Conservation (phyloP, 2,329 filamentous ascomycete genomes). For the Ascocoryne sarcoides region DNA sequence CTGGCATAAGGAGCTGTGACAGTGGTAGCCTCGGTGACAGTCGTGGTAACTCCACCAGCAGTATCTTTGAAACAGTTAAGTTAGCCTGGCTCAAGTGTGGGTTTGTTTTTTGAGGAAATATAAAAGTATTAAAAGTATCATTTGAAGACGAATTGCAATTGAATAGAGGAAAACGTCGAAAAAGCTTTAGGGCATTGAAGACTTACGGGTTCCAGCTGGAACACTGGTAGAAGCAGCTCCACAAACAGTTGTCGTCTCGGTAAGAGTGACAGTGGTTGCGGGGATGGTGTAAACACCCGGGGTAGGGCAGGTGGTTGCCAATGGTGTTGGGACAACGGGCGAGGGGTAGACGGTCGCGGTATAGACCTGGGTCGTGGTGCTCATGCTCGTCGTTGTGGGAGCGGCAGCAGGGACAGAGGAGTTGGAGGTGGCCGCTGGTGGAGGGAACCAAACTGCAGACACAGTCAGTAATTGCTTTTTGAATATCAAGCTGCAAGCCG, state of each 20-base stretch:
- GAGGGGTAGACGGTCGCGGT: conserved; percentile 28
- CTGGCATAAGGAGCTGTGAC: conserved; percentile 63
- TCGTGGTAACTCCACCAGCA: conserved; percentile 63
- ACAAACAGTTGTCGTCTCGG: conserved; percentile 58
- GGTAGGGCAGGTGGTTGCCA: conserved; percentile 46
- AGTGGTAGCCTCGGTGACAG: conserved; percentile 57
- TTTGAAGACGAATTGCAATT: too few species aligned
- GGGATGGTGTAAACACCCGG: conserved; percentile 70
- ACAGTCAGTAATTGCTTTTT: too few species aligned
- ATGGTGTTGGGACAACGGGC: conserved; percentile 36
- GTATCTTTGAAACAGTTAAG: too few species aligned
- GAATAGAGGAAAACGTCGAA: too few species aligned
- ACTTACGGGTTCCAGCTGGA: conserved; percentile 52
- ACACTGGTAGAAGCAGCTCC: conserved; percentile 53
- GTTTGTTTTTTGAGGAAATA: too few species aligned
- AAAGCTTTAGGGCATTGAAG: too few species aligned
- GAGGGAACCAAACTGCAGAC: conserved; percentile 19
- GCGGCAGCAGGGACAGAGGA: conserved; percentile 5
- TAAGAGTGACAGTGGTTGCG: conserved; percentile 61
- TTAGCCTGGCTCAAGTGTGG: too few species aligned
- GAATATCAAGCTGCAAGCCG: too few species aligned
- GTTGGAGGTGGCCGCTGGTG: conserved; percentile 4
- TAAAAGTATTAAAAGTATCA: too few species aligned
- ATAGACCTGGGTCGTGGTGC: conserved; percentile 15
- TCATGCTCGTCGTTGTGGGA: not conserved